These are phyloP conservation scores for Mesotaenium endlicherianum DNA, from an alignment of 139 green algal genomes.

Conservation along the genomic window DNA sequence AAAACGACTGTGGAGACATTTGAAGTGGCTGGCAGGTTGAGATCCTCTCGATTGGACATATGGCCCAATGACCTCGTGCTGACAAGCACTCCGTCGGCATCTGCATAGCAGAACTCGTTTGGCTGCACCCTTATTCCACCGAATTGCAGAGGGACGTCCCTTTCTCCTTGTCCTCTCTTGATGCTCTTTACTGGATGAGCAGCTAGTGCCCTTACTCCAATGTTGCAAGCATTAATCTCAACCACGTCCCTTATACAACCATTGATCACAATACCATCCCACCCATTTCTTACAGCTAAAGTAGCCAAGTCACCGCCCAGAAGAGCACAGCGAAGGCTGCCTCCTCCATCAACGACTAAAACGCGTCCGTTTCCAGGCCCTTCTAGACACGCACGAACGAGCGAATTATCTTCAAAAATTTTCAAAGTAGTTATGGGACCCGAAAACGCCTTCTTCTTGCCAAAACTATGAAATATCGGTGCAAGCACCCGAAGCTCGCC, in stretches of 20 bases:
- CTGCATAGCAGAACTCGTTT: conserved; percentile 34
- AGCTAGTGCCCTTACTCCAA: conserved; percentile 34
- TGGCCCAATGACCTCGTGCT: neutral
- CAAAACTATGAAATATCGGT: conserved; percentile 2
- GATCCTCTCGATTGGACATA: too few species aligned
- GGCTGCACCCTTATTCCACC: conserved; percentile 9
- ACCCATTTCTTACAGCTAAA: conserved; percentile 76
- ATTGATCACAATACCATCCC: conserved; percentile 87
- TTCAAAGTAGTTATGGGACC: conserved; percentile 27
- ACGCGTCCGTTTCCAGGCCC: conserved; percentile 6
- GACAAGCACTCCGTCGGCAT: conserved; percentile 25
- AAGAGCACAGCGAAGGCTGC: conserved; percentile 80
- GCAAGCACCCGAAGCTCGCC: conserved; percentile 36
- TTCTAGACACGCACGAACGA: conserved; percentile 32
- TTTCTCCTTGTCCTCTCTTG: conserved; percentile 33
- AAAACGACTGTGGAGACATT: too few species aligned
- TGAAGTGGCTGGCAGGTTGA: too few species aligned
- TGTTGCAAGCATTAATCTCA: conserved; percentile 69
- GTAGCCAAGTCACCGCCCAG: conserved; percentile 89
- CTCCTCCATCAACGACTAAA: conserved; percentile 72
- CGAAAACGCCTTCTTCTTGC: neutral
- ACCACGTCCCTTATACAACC: conserved; percentile 90
- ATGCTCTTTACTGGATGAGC: conserved; percentile 37
- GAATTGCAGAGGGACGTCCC: conserved; percentile 18
- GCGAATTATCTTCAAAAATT: conserved; percentile 43